Conservation (phyloP, 306 rosid species). For the Malus fusca region DNA sequence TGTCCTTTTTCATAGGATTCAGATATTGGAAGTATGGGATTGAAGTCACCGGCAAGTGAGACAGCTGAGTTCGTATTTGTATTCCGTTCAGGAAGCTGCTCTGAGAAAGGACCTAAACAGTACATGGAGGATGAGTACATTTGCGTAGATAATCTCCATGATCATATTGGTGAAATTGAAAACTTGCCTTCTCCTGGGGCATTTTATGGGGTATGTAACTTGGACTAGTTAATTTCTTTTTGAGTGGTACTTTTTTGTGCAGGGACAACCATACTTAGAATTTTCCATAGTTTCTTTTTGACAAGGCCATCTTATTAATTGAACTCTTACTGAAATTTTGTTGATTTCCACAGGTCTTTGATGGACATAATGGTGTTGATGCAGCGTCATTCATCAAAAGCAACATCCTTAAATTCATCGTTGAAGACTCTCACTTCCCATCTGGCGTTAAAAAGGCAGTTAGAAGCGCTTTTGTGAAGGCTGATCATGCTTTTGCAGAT, state of each 20-base stretch:
- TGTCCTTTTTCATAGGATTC: constrained; percentile 28
- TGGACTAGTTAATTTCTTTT: background rate
- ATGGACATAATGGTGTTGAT: constrained; percentile 66
- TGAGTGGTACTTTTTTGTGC: background rate
- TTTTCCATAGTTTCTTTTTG: background rate
- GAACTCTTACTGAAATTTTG: background rate
- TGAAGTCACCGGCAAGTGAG: constrained; percentile 33
- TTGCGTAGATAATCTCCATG: constrained; percentile 36
- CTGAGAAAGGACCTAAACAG: constrained; percentile 62
- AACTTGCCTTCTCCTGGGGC: constrained; percentile 43
- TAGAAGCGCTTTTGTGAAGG: constrained; percentile 44
- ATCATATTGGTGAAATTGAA: constrained; percentile 12
- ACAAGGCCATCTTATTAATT: background rate
- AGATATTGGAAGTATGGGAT: constrained; percentile 23
- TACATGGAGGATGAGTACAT: constrained; percentile 63
- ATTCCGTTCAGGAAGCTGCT: constrained; percentile 48
- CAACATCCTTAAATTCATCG: constrained; percentile 42
- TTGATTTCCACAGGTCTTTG: constrained; percentile 41
- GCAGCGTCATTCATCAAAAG: constrained; percentile 48
- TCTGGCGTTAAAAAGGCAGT: constrained; percentile 34
- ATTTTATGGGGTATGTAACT: constrained; percentile 59
- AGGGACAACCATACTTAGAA: background rate
- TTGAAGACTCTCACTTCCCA: constrained; percentile 42
- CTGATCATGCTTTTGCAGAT: constrained; percentile 55
- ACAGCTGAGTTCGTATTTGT: constrained; percentile 26